Evolutionary conservation across 2,329 filamentous ascomycete species (phyloP).

Genomic region (Coniochaeta hoffmannii): DNA sequence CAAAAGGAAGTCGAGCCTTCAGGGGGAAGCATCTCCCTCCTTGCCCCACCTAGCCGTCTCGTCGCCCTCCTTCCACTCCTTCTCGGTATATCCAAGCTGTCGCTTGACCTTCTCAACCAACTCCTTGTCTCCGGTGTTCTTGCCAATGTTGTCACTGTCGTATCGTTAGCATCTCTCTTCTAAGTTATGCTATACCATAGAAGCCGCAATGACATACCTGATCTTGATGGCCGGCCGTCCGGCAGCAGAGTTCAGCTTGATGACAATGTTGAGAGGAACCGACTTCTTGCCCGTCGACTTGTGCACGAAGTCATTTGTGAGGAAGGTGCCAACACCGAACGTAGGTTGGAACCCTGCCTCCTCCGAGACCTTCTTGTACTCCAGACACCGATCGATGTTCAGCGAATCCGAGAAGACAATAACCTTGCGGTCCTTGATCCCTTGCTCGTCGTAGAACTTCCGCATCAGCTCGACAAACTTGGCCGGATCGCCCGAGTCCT

Average conservation of each 20-base stretch:
- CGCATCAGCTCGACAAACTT: constrained; percentile 73
- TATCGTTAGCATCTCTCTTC: background rate
- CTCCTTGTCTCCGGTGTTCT: constrained; percentile 83
- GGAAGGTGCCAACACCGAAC: constrained; percentile 91
- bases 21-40: constrained; percentile 22
- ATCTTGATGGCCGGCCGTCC: constrained; percentile 87
- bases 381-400: constrained; percentile 81
- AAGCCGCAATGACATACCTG: too few species aligned
- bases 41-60: constrained; percentile 77
- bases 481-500: constrained; percentile 82
- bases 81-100: constrained; percentile 78
- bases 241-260: constrained; percentile 83
- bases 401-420: constrained; percentile 96
- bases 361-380: constrained; percentile 82
- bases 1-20: background rate
- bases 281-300: constrained; percentile 72
- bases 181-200: background rate
- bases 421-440: constrained; percentile 72
- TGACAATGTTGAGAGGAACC: constrained; percentile 90
- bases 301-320: constrained; percentile 90
- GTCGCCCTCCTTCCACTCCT: constrained; percentile 74
- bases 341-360: constrained; percentile 73
- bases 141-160: constrained; percentile 68
- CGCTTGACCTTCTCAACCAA: constrained; percentile 79
- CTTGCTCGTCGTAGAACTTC: constrained; percentile 67